Percentiles rank a stretch among this genome's conserved stretches.
Evolutionary conservation across 2,329 filamentous ascomycete species (phyloP).

Genomic region (Hypomyces rosellus): DNA sequence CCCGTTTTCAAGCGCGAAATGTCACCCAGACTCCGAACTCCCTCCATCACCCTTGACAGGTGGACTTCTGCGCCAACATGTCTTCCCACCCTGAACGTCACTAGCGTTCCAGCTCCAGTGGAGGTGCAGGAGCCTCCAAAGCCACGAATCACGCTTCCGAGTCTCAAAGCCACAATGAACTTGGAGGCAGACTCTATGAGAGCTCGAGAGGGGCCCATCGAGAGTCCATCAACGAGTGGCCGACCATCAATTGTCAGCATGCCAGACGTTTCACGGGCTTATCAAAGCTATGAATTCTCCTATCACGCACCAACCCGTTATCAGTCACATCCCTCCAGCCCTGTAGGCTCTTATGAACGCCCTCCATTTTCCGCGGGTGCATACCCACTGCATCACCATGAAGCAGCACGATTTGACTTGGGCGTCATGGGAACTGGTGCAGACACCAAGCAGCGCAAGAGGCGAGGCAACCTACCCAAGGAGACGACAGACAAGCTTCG

Average conservation of each 20-base stretch:
- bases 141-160: conserved; percentile 32
- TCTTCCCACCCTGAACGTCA: conserved; percentile 5
- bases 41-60: conserved; percentile 21
- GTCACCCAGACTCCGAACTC: conserved; percentile 4
- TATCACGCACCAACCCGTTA: conserved; percentile 39
- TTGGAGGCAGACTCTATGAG: conserved; percentile 28
- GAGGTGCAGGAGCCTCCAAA: conserved; percentile 32
- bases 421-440: conserved; percentile 34
- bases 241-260: not conserved
- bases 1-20: conserved; percentile 7
- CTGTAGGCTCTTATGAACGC: conserved; percentile 37
- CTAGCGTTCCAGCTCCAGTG: conserved; percentile 23
- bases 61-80: conserved; percentile 25
- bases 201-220: not conserved
- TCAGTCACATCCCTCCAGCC: conserved; percentile 41
- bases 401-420: conserved; percentile 37
- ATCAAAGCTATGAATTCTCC: conserved; percentile 26
- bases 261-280: not conserved
- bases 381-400: conserved; percentile 35
- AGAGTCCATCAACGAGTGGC: not conserved
- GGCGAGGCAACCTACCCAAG: conserved; percentile 84
- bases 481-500: conserved; percentile 77
- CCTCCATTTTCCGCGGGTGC: conserved; percentile 36
- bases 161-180: conserved; percentile 31
- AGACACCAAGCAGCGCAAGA: conserved; percentile 50